phyloP scores from a whole-genome alignment of 2,329 filamentous ascomycete species.

The Talaromyces sp. region DNA sequence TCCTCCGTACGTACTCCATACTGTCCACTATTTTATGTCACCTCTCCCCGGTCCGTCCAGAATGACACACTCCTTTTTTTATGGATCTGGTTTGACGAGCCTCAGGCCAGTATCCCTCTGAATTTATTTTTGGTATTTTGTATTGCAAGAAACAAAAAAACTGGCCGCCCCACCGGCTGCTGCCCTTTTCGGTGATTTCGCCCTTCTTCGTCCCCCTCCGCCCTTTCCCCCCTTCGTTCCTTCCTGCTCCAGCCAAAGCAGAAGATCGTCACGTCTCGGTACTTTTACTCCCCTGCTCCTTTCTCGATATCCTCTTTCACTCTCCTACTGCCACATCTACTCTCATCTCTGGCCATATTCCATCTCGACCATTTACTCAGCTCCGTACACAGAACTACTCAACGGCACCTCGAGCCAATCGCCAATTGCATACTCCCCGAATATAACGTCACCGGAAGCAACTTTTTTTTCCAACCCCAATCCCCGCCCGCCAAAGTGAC shows the following conservation, averaged over 20 bases:
- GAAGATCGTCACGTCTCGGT: constrained; percentile 5
- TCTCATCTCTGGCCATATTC: not conserved
- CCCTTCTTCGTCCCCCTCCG: not conserved
- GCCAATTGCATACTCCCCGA: not conserved
- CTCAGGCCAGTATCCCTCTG: not conserved
- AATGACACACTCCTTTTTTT: not conserved
- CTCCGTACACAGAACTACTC: not conserved
- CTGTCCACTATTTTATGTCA: not conserved
- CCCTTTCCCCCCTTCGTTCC: not conserved
- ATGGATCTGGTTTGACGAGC: constrained; percentile 3
- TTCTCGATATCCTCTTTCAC: not conserved
- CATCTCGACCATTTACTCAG: not conserved
- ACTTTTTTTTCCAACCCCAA: constrained; percentile 7
- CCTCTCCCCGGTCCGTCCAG: not conserved
- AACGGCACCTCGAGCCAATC: not conserved
- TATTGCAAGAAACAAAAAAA: constrained; percentile 2
- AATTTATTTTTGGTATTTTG: not conserved
- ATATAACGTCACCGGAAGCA: constrained; percentile 12
- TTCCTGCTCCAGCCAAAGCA: constrained; percentile 6
- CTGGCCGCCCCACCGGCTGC: not conserved
- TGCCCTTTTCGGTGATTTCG: constrained; percentile 5
- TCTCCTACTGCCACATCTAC: not conserved
- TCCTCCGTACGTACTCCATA: not conserved
- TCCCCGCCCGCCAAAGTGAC: constrained; percentile 5
- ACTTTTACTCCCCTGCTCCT: not conserved